These are phyloP conservation scores for Ramaria rubella DNA, from an alignment of 768 basidiomycete genomes.

Conservation along the genomic window DNA sequence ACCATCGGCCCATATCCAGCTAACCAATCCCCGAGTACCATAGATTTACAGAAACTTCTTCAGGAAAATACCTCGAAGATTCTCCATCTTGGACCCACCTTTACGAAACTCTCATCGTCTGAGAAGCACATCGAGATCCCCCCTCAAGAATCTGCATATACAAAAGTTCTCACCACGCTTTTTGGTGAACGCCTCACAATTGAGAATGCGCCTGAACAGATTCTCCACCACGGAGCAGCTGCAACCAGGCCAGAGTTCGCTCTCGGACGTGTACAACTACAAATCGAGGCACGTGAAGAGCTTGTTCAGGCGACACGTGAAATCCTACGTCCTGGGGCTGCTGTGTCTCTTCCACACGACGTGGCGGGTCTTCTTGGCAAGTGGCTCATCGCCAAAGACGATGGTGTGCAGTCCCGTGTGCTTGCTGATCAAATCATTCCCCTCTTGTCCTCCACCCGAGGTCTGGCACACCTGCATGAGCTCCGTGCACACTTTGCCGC, in stretches of 20 bases:
- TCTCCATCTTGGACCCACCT: slow-evolving; percentile 42
- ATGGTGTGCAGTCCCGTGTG: slow-evolving; percentile 50
- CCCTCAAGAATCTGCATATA: slow-evolving; percentile 86
- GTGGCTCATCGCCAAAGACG: slow-evolving; percentile 78
- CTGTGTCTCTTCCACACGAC: slow-evolving; percentile 39
- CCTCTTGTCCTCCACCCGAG: slow-evolving; percentile 34
- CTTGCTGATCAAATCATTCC: slow-evolving; percentile 53
- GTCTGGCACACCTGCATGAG: slow-evolving; percentile 30
- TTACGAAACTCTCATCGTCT: slow-evolving; percentile 24
- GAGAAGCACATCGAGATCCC: slow-evolving; percentile 57
- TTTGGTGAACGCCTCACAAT: slow-evolving; percentile 78
- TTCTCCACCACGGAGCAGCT: slow-evolving; percentile 58
- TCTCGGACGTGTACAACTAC: slow-evolving; percentile 81
- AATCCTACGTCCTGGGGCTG: slow-evolving; percentile 45
- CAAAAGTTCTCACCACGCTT: slow-evolving; percentile 75
- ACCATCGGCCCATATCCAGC: slow-evolving; percentile 45
- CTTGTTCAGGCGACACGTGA: slow-evolving; percentile 60
- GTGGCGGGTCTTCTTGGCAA: slow-evolving; percentile 67
- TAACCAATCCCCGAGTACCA: slow-evolving; percentile 28
- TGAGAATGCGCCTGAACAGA: slow-evolving; percentile 73
- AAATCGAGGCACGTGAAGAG: slow-evolving; percentile 66
- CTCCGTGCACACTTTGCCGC: slow-evolving; percentile 58
- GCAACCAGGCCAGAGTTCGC: slow-evolving; percentile 95
- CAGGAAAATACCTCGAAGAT: slow-evolving; percentile 29
- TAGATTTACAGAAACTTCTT: slow-evolving; percentile 49